Conservation (phyloP, 306 rosid genomes). For the Dryas octopetala region DNA sequence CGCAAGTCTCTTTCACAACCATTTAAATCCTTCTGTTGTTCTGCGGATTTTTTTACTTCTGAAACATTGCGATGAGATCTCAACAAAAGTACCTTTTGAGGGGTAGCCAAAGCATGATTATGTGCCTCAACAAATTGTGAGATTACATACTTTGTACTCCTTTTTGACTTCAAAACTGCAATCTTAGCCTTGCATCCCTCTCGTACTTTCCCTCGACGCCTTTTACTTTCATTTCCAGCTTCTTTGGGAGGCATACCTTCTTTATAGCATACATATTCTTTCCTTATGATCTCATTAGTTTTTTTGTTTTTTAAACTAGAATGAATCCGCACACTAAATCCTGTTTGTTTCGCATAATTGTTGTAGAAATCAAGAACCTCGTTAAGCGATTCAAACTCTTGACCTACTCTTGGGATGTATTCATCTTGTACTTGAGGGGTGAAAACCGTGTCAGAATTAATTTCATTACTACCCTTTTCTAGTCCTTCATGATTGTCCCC, state of each 20-base stretch:
- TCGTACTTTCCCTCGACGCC: neutral
- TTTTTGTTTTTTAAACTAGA: neutral
- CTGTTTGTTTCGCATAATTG: neutral
- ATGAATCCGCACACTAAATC: neutral
- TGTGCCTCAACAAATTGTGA: neutral
- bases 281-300: neutral
- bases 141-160: neutral
- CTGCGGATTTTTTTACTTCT: neutral
- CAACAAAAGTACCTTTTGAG: neutral
- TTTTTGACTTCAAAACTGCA: neutral
- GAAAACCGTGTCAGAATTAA: too few species aligned
- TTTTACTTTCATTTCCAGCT: too few species aligned
- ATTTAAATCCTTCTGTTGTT: neutral
- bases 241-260: neutral
- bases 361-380: neutral
- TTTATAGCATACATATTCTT: neutral
- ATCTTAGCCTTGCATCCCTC: neutral
- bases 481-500: too few species aligned
- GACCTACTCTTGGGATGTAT: neutral
- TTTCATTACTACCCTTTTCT: too few species aligned
- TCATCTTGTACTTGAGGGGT: neutral
- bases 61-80: neutral
- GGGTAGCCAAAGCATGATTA: neutral
- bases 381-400: neutral
- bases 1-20: neutral